Base-by-base conservation (phyloP, 768 basidiomycete species). In the Saitozyma sp. region DNA sequence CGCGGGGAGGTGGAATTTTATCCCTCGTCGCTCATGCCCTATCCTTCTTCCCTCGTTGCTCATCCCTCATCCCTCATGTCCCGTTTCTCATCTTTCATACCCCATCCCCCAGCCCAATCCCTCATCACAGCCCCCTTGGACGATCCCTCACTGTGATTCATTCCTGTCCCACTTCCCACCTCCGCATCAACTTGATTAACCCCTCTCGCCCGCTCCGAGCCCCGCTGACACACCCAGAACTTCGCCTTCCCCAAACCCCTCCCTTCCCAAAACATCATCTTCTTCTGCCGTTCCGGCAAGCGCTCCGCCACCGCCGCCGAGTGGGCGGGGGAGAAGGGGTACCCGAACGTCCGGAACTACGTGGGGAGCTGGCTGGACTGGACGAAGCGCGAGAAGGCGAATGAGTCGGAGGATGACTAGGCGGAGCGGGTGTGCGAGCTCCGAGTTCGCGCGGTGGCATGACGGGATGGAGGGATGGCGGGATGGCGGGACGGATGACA, bases 241-340 rank as follows among this genome's bases (percentile, higher is more conserved):
- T 73, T 70, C 75, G 70, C 68, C 19, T 78, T 78, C 72, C 55
- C 80, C 75, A 64, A 84, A 82, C 67, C 78, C 83, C 58, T 67
- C 14, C 66, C 65, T 46, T 58, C 59, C 52, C 89, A 94, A 71
- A 88, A 90, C 71, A 80, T 96, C 41, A 86, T 89, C 39, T 92
- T 94, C 78, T 95, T 92, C 80, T 97, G 94, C 79, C 84, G 92
- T 53, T 91, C 91, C 59, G 94, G 94, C 10, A 86, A 86, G 78
- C 84, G 94, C 53, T 90, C 90, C 64, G 83, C 88, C 3, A 86
- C 88, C 10, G 94, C 94, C 2, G 83, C 88, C 58, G 91, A 95
- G 73, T 84, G 90, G 49, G 90, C 91, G 0, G 87, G 86, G 71
- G 82, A 89, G 64, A 89, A 88, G 72, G 92, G 93, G 6, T 96